Evolutionary conservation across 1,139 yeast species (phyloP), one percentile per base, ranked within the genome.

Genomic region (Yamadazyma siamensis): DNA sequence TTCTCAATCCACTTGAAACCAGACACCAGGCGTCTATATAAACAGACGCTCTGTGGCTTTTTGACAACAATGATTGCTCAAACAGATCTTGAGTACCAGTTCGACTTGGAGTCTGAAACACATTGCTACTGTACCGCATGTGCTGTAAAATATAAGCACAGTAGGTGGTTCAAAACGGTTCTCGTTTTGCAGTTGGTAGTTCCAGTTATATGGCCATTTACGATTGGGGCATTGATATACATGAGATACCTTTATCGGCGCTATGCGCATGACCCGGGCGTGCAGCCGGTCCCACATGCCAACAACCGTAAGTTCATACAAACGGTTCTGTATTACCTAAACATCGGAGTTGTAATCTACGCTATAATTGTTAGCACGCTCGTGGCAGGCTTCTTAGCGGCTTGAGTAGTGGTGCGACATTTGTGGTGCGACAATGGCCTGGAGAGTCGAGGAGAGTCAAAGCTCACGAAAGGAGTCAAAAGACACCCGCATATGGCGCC

Each of bases 81-180:
- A n/a, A n/a, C n/a, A n/a, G n/a, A n/a, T n/a, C n/a, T n/a, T n/a
- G 13, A n/a, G 8, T 35, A 27, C 23, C 35, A 34, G 18, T 30
- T 37, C 21, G 36, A 30, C 10, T 23, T 37, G 9, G 41, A 34
- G 18, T 23, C 13, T 21, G 25, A 29, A 6, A n/a, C 18, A 6
- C 11, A 4, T 11, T 38, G 41, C 28, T 31, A 31, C 15, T 38
- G 41, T 21, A 13, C 12, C 4, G 28, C 34, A 4, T 38, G 41
- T 17, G 18, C 15, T 7, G 14, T 22, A 14, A 29, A 26, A 12
- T n/a, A 18, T n/a, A 28, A 22, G 11, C 10, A 18, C 13, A 12
- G 17, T 6, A 25, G 13, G 5, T 6, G 6, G 5, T 17, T 33
- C 4, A 21, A 18, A 2, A 2, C 17, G 13, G n/a, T 31, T 2